Conservation (phyloP, 176 grass and related monocot species). For the Eragrostis nindensis region DNA sequence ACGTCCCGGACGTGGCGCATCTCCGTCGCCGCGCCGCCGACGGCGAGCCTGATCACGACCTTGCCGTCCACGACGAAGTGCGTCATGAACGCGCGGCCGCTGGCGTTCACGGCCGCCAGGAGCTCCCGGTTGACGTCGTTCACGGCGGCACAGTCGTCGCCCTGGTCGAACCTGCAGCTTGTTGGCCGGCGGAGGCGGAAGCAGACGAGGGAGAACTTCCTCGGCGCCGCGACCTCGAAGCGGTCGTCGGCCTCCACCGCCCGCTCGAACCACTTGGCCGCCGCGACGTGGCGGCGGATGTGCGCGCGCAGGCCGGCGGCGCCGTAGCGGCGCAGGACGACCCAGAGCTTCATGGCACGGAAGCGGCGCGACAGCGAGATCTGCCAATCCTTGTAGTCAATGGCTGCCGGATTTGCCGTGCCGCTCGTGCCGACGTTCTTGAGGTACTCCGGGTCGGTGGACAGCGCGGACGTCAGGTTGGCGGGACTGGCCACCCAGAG, state of each 20-base stretch:
- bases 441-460: conserved; percentile 58
- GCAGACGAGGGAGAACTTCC: conserved; percentile 47
- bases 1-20: conserved; percentile 41
- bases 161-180: too few relatives aligned
- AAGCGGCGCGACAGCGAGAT: conserved; percentile 48
- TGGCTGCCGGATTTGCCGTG: background rate
- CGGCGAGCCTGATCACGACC: conserved; percentile 48
- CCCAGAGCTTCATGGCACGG: conserved; percentile 48
- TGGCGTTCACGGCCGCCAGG: conserved; percentile 47
- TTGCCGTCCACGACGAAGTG: conserved; percentile 45
- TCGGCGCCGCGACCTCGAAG: conserved; percentile 56
- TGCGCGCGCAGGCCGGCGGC: conserved; percentile 26
- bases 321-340: conserved; percentile 50
- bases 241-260: conserved; percentile 26
- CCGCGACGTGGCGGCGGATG: conserved; percentile 35
- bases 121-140: conserved; percentile 45
- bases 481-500: conserved; percentile 34
- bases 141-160: background rate
- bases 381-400: conserved; percentile 68
- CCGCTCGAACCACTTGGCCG: conserved; percentile 58
- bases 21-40: conserved; percentile 50
- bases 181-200: conserved; percentile 39
- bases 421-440: background rate
- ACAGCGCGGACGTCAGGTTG: conserved; percentile 25
- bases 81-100: conserved; percentile 53